These are phyloP conservation scores for Meyerozyma carpophila DNA, from an alignment of 1,139 yeast species.

Conservation along the genomic window DNA sequence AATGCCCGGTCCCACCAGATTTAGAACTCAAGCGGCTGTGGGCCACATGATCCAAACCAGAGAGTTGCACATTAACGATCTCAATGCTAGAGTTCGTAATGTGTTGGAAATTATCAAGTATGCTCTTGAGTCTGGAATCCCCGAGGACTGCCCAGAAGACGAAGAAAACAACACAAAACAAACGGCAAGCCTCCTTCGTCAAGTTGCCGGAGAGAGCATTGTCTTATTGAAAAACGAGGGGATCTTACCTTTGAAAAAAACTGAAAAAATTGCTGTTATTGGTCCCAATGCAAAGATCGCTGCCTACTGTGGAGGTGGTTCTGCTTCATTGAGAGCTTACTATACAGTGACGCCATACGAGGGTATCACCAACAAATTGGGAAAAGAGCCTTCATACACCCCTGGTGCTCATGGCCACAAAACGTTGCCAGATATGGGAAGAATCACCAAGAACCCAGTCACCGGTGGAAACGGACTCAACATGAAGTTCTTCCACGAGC, in stretches of 20 bases:
- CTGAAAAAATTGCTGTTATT: conserved; percentile 26
- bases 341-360: conserved; percentile 30
- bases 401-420: conserved; percentile 8
- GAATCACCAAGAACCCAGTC: conserved; percentile 5
- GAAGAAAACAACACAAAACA: conserved; percentile 11
- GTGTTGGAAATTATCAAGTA: conserved; percentile 14
- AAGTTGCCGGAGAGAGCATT: conserved; percentile 14
- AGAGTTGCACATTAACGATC: conserved; percentile 11
- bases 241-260: conserved; percentile 12
- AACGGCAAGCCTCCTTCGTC: conserved; percentile 11
- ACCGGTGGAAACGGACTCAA: conserved; percentile 7
- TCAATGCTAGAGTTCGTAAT: conserved; percentile 13
- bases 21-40: conserved; percentile 2
- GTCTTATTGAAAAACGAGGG: conserved; percentile 18
- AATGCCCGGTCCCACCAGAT: conserved; percentile 17
- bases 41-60: conserved; percentile 4
- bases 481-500: conserved; percentile 3
- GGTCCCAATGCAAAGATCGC: conserved; percentile 34
- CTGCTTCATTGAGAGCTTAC: conserved; percentile 27
- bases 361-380: conserved; percentile 15
- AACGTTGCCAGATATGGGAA: conserved; percentile 6
- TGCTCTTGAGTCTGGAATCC: conserved; percentile 12
- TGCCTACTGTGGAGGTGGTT: conserved; percentile 34
- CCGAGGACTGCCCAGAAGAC: conserved; percentile 9
- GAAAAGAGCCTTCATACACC: conserved; percentile 6